Evolutionary conservation across 108 stramenopile genomes (phyloP).

Genomic region (Pseudonitzschia delicatissima): DNA sequence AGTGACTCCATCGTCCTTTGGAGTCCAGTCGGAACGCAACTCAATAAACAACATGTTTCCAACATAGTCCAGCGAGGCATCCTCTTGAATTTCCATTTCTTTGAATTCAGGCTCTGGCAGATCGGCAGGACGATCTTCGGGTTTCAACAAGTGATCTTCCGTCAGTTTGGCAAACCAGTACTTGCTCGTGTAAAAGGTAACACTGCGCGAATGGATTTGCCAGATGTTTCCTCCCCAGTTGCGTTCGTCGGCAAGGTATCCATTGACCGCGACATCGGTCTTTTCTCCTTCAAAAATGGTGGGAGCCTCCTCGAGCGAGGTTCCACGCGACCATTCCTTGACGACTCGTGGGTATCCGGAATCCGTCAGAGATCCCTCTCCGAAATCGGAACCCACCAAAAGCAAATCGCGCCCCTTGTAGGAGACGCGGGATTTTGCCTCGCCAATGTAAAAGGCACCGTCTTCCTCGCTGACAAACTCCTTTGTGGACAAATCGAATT

Average conservation of each 20-base stretch:
- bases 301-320: slow-evolving; percentile 74
- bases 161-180: slow-evolving; percentile 51
- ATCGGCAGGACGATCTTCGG: slow-evolving; percentile 36
- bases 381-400: slow-evolving; percentile 58
- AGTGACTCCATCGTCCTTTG: slow-evolving; percentile 48
- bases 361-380: slow-evolving; percentile 58
- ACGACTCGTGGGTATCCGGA: slow-evolving; percentile 90
- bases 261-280: slow-evolving; percentile 77
- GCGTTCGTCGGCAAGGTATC: slow-evolving; percentile 63
- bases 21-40: slow-evolving; percentile 79
- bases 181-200: slow-evolving; percentile 84
- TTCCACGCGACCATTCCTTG: slow-evolving; percentile 88
- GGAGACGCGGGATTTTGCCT: slow-evolving; percentile 70
- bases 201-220: slow-evolving; percentile 61
- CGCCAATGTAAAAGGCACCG: slow-evolving; percentile 58
- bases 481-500: slow-evolving; percentile 78
- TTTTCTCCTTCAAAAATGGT: slow-evolving; percentile 87
- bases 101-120: slow-evolving; percentile 48
- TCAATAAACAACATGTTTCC: slow-evolving; percentile 66
- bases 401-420: slow-evolving; percentile 65
- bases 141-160: slow-evolving; percentile 49
- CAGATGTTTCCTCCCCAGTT: slow-evolving; percentile 71
- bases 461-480: slow-evolving; percentile 70
- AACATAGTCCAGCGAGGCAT: slow-evolving; percentile 59
- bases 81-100: slow-evolving; percentile 66